Conservation (phyloP, 2,329 filamentous ascomycete species). For the Diaporthe nobilis region DNA sequence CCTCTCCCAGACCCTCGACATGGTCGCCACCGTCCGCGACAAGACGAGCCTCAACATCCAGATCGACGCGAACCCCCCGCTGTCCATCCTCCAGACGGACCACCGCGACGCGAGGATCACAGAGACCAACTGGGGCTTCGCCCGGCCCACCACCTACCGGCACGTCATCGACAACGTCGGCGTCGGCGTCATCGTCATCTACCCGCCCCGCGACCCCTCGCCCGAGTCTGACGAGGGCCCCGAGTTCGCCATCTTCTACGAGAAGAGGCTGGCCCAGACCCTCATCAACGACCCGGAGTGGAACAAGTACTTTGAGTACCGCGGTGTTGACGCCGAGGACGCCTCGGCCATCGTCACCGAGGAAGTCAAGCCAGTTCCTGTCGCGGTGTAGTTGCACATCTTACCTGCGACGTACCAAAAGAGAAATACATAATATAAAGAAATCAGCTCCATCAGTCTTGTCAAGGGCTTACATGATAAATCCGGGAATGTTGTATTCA, state of each 20-base stretch:
- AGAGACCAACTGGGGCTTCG: slow-evolving; percentile 55
- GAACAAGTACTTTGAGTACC: slow-evolving; percentile 55
- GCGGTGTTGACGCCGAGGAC: slow-evolving; percentile 49
- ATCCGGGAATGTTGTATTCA: neutral
- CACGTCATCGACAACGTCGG: slow-evolving; percentile 51
- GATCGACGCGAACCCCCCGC: slow-evolving; percentile 53
- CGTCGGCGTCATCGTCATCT: slow-evolving; percentile 49
- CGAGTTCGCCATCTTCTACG: slow-evolving; percentile 53
- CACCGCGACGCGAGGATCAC: slow-evolving; percentile 51
- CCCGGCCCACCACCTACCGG: slow-evolving; percentile 50
- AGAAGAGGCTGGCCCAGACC: slow-evolving; percentile 50
- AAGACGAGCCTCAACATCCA: slow-evolving; percentile 53
- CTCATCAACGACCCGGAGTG: slow-evolving; percentile 54
- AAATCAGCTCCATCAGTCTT: neutral
- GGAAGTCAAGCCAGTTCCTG: neutral
- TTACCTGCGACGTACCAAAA: neutral
- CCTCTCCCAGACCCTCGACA: slow-evolving; percentile 49
- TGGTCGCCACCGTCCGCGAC: slow-evolving; percentile 53
- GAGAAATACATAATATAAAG: neutral
- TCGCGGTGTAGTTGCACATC: neutral
- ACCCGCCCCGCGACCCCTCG: slow-evolving; percentile 48
- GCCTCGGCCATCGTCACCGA: slow-evolving; percentile 1
- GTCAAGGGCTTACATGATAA: neutral
- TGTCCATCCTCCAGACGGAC: slow-evolving; percentile 54
- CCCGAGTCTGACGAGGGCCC: slow-evolving; percentile 53